Conservation (phyloP, 2,329 filamentous ascomycete species). For the Stagonosporopsis rhizophila region DNA sequence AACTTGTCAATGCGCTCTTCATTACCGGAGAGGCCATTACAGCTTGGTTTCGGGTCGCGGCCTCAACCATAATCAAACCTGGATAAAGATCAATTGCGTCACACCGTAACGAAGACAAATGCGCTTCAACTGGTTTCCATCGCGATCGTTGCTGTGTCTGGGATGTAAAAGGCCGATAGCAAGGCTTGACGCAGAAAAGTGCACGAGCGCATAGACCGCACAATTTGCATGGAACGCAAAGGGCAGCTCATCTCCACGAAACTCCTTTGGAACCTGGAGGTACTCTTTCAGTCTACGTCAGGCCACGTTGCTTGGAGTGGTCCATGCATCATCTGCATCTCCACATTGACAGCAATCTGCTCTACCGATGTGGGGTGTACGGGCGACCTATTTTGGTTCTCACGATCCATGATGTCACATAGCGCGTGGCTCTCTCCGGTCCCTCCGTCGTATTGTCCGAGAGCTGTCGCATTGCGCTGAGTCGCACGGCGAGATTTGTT, state of each 20-base stretch:
- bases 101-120: background rate
- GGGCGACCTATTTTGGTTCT: constrained; percentile 16
- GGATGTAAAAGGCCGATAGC: background rate
- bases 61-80: background rate
- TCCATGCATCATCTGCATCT: constrained; percentile 26
- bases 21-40: background rate
- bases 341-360: constrained; percentile 30
- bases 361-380: constrained; percentile 10
- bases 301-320: constrained; percentile 11
- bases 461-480: background rate
- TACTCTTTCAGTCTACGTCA: constrained; percentile 2
- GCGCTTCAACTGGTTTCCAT: background rate
- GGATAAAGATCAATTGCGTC: background rate
- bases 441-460: background rate
- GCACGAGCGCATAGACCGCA: background rate
- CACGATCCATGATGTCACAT: constrained; percentile 37
- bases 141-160: background rate
- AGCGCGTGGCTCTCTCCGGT: constrained; percentile 10
- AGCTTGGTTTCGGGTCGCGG: background rate
- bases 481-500: background rate
- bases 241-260: constrained; percentile 2
- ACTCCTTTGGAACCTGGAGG: background rate
- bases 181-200: background rate
- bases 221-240: background rate
- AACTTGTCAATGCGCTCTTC: constrained; percentile 4